Evolutionary conservation across 2,329 filamentous ascomycete genomes (phyloP).

Genomic region (Fusarium denticulatum): DNA sequence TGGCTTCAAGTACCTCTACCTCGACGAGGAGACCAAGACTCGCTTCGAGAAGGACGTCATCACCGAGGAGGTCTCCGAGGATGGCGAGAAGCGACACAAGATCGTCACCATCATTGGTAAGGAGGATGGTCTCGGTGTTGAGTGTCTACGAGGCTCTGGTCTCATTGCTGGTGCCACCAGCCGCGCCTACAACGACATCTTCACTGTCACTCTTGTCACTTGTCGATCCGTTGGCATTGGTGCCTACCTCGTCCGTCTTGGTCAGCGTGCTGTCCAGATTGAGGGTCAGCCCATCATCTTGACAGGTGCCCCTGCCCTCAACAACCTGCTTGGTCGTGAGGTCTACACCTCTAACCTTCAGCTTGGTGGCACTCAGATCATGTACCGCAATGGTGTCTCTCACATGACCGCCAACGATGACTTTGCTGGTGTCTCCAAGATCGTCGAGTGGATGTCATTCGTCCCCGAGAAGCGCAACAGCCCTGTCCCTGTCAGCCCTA

Average conservation of each 20-base stretch:
- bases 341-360: constrained; percentile 99
- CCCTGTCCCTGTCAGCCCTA: constrained; percentile 91
- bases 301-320: constrained; percentile 95
- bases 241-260: constrained; percentile 97
- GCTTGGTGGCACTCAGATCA: constrained; percentile 99
- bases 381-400: constrained; percentile 99
- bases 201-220: constrained; percentile 96
- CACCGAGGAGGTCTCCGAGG: constrained; percentile 86
- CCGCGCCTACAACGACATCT: constrained; percentile 97
- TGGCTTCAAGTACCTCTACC: constrained; percentile 97
- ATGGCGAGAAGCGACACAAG: constrained; percentile 91
- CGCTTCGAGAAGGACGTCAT: constrained; percentile 80
- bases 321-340: constrained; percentile 97
- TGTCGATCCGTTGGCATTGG: constrained; percentile 99
- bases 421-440: constrained; percentile 97
- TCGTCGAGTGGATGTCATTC: constrained; percentile 97
- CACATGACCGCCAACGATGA: constrained; percentile 98
- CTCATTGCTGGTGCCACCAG: constrained; percentile 98
- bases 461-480: constrained; percentile 95
- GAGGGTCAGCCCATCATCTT: constrained; percentile 99
- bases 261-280: constrained; percentile 98
- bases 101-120: constrained; percentile 93
- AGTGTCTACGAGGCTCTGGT: constrained; percentile 96
- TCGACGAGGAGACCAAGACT: constrained; percentile 86
- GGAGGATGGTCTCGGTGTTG: constrained; percentile 96